These are phyloP conservation scores for Acer yangbiense DNA, from an alignment of 345 rosid genomes.

Conservation along the genomic window DNA sequence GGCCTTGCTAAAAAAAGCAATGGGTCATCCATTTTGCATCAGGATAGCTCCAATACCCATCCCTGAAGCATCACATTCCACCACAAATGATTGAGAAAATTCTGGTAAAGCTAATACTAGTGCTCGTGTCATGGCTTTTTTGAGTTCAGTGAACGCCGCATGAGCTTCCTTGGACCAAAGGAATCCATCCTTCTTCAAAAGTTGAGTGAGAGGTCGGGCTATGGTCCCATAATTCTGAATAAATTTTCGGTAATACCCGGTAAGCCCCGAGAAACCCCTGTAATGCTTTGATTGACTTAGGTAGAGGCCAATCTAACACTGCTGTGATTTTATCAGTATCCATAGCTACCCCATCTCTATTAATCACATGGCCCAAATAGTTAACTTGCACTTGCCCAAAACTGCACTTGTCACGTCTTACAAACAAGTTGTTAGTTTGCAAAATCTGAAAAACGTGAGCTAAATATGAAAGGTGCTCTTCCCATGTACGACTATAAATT, in stretches of 20 bases:
- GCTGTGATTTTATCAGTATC: neutral
- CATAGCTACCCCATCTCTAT: neutral
- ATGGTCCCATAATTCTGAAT: neutral
- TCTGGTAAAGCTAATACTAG: too few species aligned
- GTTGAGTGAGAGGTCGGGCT: neutral
- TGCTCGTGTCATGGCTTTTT: too few species aligned
- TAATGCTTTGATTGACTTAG: neutral
- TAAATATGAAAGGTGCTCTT: neutral
- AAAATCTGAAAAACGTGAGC: too few species aligned
- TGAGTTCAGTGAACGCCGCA: too few species aligned
- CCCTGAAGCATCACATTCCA: too few species aligned
- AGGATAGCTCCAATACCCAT: too few species aligned
- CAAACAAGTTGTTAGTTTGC: too few species aligned
- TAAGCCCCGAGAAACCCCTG: neutral
- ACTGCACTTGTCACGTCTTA: too few species aligned
- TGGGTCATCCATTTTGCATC: too few species aligned
- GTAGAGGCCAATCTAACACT: neutral
- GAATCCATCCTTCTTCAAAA: neutral
- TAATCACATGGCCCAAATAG: slow-evolving; percentile 10
- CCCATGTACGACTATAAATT: neutral
- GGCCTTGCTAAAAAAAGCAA: too few species aligned
- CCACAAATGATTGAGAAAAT: neutral
- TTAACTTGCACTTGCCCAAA: neutral
- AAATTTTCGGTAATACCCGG: neutral
- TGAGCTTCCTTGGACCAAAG: neutral